Evolutionary conservation across 768 basidiomycete genomes (phyloP), one percentile per base, ranked within the genome.

Genomic region (Calocera cornea): DNA sequence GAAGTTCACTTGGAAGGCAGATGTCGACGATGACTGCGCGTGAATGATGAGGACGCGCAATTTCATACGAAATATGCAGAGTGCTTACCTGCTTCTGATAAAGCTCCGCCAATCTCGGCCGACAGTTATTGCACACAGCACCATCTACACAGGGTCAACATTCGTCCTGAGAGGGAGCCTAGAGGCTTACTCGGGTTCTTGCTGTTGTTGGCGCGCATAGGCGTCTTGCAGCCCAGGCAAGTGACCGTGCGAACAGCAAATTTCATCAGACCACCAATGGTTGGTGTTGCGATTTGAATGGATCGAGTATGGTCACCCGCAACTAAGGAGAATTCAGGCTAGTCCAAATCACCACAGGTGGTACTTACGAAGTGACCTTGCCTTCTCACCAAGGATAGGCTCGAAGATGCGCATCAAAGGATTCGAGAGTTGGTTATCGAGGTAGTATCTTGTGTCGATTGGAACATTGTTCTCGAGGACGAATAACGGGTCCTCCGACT

Each of bases 401-500:
- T 99, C 97, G 75, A 99, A 98, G 70, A 99, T 99, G 69, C 97
- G 83, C 87, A 98, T 84, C 1, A 99, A 81, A 8, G 97, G 97
- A 75, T 98, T 98, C 0, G 94, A 92, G 0, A 99, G 84, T 74
- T 99, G 97, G 73, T 98, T 97, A 68, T 99, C 95, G 63, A 99
- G 85, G 75, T 98, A 99, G 76, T 99, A 97, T 73, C 90, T 88
- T 3, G 97, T 98, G 74, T 99, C 97, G 69, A 99, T 95, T 0
- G 97, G 97, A 47, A 99, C 85, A 75, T 93, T 99, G 77, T 99
- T 93, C 76, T 99, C 97, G 24, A 99, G 83, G 17, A 98, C 97
- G 73, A 92, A 98, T 65, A 99, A 82, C 0, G 97, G 97, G 72
- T 98, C 97, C 75, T 99, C 97, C 0, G 95, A 97, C 76, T 98